Conservation (phyloP, 106 monocot species). For the Dioscorea dumetorum region DNA sequence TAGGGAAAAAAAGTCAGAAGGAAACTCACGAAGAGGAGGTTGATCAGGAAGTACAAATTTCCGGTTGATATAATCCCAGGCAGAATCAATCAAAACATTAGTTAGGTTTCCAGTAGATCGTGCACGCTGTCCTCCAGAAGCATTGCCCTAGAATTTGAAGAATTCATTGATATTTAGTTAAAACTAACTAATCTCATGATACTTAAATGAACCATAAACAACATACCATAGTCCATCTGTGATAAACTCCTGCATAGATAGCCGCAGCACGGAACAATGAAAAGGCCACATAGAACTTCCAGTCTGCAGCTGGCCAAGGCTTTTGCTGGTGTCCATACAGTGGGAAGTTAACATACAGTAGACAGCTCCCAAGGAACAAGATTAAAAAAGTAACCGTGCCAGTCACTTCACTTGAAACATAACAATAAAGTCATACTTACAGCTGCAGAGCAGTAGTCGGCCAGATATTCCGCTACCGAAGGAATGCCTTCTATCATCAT, state of each 20-base stretch:
- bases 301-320: constrained; percentile 82
- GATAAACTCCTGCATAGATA: constrained; percentile 87
- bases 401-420: neutral
- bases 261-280: constrained; percentile 86
- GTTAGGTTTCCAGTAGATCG: constrained; percentile 52
- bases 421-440: constrained; percentile 30
- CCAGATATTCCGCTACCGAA: constrained; percentile 69
- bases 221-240: constrained; percentile 86
- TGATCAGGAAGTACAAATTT: constrained; percentile 53
- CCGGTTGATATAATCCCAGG: constrained; percentile 64
- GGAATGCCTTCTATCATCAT: constrained; percentile 84
- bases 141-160: constrained; percentile 61
- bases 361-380: no score
- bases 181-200: neutral
- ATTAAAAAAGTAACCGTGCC: no score
- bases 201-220: neutral
- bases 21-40: constrained; percentile 56
- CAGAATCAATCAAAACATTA: constrained; percentile 57
- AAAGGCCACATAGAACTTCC: constrained; percentile 98
- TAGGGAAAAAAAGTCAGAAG: neutral
- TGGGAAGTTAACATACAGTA: no score
- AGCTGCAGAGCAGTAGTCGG: constrained; percentile 75
- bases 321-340: constrained; percentile 37
- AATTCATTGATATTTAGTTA: neutral
- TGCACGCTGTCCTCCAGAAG: constrained; percentile 87